These are phyloP conservation scores for Adansonia madagascariensis DNA, from an alignment of 441 rosid species.

Conservation along the genomic window DNA sequence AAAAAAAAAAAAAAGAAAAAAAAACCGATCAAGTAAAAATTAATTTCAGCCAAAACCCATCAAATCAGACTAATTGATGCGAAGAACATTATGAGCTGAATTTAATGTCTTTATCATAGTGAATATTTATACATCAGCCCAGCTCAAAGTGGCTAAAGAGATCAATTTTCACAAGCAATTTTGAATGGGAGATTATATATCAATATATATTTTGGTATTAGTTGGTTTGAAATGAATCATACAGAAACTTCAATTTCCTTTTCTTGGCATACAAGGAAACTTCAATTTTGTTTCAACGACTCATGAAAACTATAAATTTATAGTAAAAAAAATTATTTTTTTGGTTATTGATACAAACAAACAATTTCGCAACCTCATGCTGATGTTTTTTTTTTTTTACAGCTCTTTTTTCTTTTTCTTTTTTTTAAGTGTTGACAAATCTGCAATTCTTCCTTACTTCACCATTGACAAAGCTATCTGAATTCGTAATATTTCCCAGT, in stretches of 20 bases:
- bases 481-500: constrained; percentile 63
- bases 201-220: not conserved
- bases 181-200: not conserved
- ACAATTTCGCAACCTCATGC: not conserved
- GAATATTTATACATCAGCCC: too few species aligned
- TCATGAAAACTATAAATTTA: not conserved
- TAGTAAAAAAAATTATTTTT: not conserved
- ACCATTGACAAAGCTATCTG: constrained; percentile 55
- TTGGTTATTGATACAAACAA: constrained; percentile 18
- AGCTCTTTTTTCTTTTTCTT: constrained; percentile 7
- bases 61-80: too few species aligned
- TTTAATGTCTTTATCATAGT: too few species aligned
- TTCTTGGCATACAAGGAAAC: not conserved
- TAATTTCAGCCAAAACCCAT: too few species aligned
- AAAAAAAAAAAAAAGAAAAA: too few species aligned
- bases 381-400: not conserved
- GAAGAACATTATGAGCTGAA: too few species aligned
- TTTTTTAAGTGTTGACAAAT: constrained; percentile 51
- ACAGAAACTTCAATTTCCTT: not conserved
- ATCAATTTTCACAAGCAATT: not conserved
- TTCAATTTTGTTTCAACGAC: not conserved
- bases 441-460: constrained; percentile 67
- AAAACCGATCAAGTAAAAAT: too few species aligned
- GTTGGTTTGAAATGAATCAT: constrained; percentile 11
- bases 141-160: not conserved